Conservation (phyloP, 331 rosid genomes). For the Quercus tomentella region DNA sequence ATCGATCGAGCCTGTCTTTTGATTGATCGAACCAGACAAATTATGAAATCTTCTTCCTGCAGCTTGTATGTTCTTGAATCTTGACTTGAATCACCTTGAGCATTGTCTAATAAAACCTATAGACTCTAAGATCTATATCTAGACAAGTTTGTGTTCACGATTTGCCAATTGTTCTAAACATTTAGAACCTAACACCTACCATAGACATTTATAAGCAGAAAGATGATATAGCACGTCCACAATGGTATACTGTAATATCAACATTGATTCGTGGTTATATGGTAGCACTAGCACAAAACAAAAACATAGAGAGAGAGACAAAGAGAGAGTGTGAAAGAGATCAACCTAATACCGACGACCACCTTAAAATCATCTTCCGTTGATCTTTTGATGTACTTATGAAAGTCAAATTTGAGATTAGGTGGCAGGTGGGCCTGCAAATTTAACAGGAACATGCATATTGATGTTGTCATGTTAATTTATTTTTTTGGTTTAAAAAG, state of each 20-base stretch:
- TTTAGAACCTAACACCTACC: too few species aligned
- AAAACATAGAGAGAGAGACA: neutral
- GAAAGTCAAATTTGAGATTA: conserved; percentile 63
- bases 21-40: too few species aligned
- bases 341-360: conserved; percentile 69
- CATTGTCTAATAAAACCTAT: too few species aligned
- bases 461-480: too few species aligned
- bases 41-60: too few species aligned
- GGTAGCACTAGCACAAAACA: neutral
- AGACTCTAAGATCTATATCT: too few species aligned
- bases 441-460: neutral
- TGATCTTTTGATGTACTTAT: conserved; percentile 67
- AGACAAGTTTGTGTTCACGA: too few species aligned
- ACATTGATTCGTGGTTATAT: neutral
- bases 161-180: too few species aligned
- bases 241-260: conserved; percentile 46
- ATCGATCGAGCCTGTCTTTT: too few species aligned
- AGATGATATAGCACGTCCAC: conserved; percentile 53
- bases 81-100: too few species aligned
- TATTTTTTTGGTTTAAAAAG: too few species aligned
- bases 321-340: neutral
- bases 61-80: too few species aligned
- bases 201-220: conserved; percentile 51
- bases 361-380: conserved; percentile 79
- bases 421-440: conserved; percentile 66